Conservation (phyloP, 148 eudicot species). For the Rhododendron henanense region DNA sequence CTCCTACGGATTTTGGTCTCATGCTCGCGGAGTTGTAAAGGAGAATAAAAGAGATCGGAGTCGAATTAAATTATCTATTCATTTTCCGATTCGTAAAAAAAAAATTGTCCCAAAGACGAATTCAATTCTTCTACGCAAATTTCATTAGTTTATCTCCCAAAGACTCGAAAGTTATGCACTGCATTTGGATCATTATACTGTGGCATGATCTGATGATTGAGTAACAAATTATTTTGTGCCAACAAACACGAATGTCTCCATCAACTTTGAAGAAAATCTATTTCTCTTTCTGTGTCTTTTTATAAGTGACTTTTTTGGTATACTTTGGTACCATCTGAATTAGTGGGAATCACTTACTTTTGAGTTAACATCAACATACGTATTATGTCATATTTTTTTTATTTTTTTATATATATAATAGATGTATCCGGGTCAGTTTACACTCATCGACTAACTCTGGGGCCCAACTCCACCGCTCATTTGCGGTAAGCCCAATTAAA, state of each 20-base stretch:
- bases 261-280: conserved; percentile 2
- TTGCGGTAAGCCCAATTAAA: not conserved
- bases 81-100: not conserved
- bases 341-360: not conserved
- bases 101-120: not conserved
- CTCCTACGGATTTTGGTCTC: not conserved
- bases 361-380: not conserved
- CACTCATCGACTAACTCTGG: not conserved
- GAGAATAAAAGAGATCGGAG: not conserved
- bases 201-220: not conserved
- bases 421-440: no score
- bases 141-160: not conserved
- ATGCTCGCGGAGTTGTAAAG: not conserved
- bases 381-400: not conserved
- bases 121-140: not conserved
- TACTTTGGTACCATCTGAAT: not conserved
- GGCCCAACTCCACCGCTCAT: not conserved
- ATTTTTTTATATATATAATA: no score
- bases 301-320: not conserved
- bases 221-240: not conserved
- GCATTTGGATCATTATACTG: not conserved
- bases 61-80: not conserved
- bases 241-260: not conserved
- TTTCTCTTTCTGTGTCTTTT: not conserved
- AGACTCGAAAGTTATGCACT: not conserved